Conservation (phyloP, 164 flowering plant genomes). For the Vitis amurensis region DNA sequence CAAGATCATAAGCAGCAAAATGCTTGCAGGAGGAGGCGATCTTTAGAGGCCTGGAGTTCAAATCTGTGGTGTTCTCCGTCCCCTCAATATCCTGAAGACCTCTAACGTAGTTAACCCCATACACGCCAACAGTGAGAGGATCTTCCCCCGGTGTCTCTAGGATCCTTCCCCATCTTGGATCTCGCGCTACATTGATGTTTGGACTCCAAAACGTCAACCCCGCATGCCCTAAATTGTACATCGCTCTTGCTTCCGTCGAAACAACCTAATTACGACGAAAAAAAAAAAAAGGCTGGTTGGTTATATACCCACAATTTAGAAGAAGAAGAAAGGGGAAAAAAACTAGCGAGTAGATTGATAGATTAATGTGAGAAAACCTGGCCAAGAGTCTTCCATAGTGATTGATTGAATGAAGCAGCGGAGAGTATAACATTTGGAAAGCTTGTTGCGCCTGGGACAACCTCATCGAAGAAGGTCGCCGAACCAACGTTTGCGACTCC, state of each 20-base stretch:
- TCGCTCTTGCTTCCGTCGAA: conserved; percentile 22
- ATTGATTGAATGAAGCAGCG: conserved; percentile 19
- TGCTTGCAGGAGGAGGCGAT: conserved; percentile 30
- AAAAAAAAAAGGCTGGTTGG: too few species aligned
- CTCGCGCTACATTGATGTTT: conserved; percentile 16
- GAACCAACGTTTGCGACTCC: conserved; percentile 22
- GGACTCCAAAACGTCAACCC: conserved; percentile 27
- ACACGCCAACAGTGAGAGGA: conserved; percentile 13
- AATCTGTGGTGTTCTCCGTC: not conserved
- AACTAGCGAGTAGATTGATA: too few species aligned
- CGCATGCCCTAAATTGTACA: conserved; percentile 15
- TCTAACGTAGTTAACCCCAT: conserved; percentile 21
- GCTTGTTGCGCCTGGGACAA: conserved; percentile 18
- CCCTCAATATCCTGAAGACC: conserved; percentile 26
- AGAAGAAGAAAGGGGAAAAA: too few species aligned
- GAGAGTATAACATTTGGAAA: conserved; percentile 17
- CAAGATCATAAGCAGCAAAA: conserved; percentile 27
- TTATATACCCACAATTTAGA: too few species aligned
- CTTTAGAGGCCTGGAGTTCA: conserved; percentile 14
- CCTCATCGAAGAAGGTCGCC: conserved; percentile 6
- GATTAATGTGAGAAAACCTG: conserved; percentile 6
- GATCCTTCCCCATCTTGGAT: conserved; percentile 26
- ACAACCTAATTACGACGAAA: conserved; percentile 6
- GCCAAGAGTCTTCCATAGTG: conserved; percentile 17
- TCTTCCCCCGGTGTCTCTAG: conserved; percentile 30